phyloP scores from a whole-genome alignment of 2,329 filamentous ascomycete species.

The Nigrograna mackinnonii region DNA sequence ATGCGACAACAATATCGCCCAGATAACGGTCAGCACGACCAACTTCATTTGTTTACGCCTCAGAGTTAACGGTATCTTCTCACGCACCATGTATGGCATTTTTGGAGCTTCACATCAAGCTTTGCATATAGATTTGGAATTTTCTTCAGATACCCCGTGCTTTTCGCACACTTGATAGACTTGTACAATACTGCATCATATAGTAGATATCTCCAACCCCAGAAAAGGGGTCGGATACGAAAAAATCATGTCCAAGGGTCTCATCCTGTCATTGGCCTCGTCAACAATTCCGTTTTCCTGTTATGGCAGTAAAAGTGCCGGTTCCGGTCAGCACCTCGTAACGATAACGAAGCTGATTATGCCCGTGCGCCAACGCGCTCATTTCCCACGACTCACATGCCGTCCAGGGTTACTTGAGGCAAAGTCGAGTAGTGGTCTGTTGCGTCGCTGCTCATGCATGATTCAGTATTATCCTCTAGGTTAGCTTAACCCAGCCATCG shows the following conservation, averaged over 20 bases:
- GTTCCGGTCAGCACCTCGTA: neutral
- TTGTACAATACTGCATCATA: neutral
- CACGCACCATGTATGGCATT: too few species aligned
- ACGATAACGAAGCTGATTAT: neutral
- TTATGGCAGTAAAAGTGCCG: neutral
- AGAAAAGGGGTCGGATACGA: neutral
- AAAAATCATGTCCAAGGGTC: neutral
- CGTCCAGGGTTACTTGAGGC: too few species aligned
- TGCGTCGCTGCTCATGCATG: too few species aligned
- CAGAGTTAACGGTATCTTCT: too few species aligned
- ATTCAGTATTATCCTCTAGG: too few species aligned
- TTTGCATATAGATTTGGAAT: slow-evolving; percentile 1
- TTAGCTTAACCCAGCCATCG: too few species aligned
- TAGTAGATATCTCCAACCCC: neutral
- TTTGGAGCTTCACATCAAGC: neutral
- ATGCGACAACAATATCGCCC: slow-evolving; percentile 16
- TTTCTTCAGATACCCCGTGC: neutral
- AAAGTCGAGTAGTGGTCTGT: too few species aligned
- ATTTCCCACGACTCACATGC: too few species aligned
- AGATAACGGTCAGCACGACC: slow-evolving; percentile 21
- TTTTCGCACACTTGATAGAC: neutral
- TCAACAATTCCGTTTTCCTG: neutral
- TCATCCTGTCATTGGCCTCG: neutral
- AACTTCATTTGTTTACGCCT: slow-evolving; percentile 21
- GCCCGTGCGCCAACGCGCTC: neutral